Conservation (phyloP, 2,329 filamentous ascomycete species). For the Esteya vermicola region DNA sequence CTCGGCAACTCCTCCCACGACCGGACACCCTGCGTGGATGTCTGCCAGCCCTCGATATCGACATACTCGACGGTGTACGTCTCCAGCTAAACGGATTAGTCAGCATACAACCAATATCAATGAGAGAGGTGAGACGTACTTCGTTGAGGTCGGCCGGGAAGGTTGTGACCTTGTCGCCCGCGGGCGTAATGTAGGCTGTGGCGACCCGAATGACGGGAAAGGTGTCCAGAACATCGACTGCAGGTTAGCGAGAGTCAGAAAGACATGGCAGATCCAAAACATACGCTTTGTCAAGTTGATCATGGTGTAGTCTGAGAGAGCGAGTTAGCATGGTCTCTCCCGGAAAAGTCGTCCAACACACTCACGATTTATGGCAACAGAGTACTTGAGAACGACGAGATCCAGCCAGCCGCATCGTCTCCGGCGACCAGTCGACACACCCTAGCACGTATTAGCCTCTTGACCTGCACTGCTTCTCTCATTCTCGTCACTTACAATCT, state of each 20-base stretch:
- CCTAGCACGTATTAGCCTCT: slow-evolving; percentile 1
- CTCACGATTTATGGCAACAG: slow-evolving; percentile 9
- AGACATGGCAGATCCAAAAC: neutral
- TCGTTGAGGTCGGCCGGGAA: slow-evolving; percentile 47
- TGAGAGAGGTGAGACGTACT: neutral
- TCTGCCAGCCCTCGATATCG: slow-evolving; percentile 56
- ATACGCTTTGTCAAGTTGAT: slow-evolving; percentile 39
- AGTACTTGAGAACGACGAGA: slow-evolving; percentile 55
- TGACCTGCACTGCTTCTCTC: too few species aligned
- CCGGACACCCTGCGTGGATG: slow-evolving; percentile 43
- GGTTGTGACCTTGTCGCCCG: slow-evolving; percentile 34
- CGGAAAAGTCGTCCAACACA: neutral
- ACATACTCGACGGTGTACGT: slow-evolving; percentile 51
- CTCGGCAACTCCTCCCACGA: slow-evolving; percentile 48
- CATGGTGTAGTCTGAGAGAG: slow-evolving; percentile 40
- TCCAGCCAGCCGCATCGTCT: slow-evolving; percentile 46
- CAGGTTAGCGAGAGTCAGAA: slow-evolving; percentile 21
- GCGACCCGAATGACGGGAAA: slow-evolving; percentile 64
- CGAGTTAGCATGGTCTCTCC: slow-evolving; percentile 8
- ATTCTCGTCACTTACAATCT: slow-evolving; percentile 4
- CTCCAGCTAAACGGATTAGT: slow-evolving; percentile 26
- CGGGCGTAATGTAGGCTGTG: slow-evolving; percentile 47
- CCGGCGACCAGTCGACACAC: slow-evolving; percentile 36
- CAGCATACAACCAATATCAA: neutral
- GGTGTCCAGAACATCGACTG: slow-evolving; percentile 57